Evolutionary conservation across 345 rosid genomes (phyloP).

Genomic region (Eucalyptus curtisii): DNA sequence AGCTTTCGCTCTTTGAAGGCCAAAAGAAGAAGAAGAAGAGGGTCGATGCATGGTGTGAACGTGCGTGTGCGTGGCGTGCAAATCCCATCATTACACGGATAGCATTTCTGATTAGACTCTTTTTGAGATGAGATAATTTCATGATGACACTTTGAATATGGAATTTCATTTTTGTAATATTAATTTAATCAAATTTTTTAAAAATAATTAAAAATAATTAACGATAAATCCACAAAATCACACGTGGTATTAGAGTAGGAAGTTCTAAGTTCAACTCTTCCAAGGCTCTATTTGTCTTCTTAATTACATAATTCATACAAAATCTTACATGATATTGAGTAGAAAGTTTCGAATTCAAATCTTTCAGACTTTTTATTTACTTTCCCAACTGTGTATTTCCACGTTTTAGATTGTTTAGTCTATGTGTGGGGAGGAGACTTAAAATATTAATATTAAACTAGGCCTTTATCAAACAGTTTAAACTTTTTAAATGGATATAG

Average conservation of each 20-base stretch:
- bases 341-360: neutral
- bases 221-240: accelerated
- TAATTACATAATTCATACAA: accelerated
- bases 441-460: neutral
- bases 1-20: neutral
- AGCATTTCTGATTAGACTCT: neutral
- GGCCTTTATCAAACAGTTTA: neutral
- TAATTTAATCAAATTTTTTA: neutral
- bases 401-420: neutral
- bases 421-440: neutral
- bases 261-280: neutral
- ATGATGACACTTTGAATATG: neutral
- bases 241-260: accelerated
- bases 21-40: neutral
- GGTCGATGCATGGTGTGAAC: neutral
- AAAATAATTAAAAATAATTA: accelerated
- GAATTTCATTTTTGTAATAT: neutral
- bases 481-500: neutral
- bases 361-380: neutral
- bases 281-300: neutral
- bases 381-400: neutral
- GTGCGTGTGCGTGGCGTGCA: neutral
- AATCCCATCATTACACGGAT: neutral
- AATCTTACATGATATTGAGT: too few species aligned
- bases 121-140: neutral